A percentile compares a stretch with the other conserved stretches of the same genome.
These are phyloP conservation scores for Blastobotrys raffinosifermentans DNA, from an alignment of 1,139 yeast species.

Conservation along the genomic window DNA sequence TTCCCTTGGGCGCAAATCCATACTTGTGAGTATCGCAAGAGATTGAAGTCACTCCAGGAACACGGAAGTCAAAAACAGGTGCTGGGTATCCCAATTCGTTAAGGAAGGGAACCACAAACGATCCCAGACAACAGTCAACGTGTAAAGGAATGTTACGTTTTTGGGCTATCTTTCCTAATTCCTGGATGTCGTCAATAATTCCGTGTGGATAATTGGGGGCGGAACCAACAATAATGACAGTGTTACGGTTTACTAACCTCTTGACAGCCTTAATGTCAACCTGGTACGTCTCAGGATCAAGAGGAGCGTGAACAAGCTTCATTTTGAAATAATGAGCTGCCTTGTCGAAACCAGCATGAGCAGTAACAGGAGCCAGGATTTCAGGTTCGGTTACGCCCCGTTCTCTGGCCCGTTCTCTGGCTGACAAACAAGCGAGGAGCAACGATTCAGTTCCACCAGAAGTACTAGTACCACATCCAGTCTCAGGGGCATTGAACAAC, in stretches of 20 bases:
- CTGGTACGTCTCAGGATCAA: slow-evolving; percentile 61
- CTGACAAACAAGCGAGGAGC: slow-evolving; percentile 78
- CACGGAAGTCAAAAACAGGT: slow-evolving; percentile 77
- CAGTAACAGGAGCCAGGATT: slow-evolving; percentile 79
- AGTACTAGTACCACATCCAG: slow-evolving; percentile 84
- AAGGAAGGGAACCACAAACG: slow-evolving; percentile 80
- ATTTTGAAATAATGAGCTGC: slow-evolving; percentile 90
- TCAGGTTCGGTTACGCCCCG: slow-evolving; percentile 71
- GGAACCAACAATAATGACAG: slow-evolving; percentile 81
- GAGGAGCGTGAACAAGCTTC: slow-evolving; percentile 71
- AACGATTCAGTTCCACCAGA: slow-evolving; percentile 97
- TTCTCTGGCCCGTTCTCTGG: slow-evolving; percentile 59
- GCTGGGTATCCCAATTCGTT: slow-evolving; percentile 53
- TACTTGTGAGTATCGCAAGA: slow-evolving; percentile 97
- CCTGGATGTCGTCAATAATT: slow-evolving; percentile 80
- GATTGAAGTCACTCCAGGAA: slow-evolving; percentile 94
- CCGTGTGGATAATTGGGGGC: slow-evolving; percentile 99
- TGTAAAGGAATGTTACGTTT: slow-evolving; percentile 71
- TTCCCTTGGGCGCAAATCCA: slow-evolving; percentile 97
- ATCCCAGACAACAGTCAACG: slow-evolving; percentile 94
- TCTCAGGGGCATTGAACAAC: slow-evolving; percentile 64
- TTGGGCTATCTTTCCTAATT: slow-evolving; percentile 60
- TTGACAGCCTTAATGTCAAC: slow-evolving; percentile 63
- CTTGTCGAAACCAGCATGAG: slow-evolving; percentile 94
- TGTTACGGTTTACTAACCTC: slow-evolving; percentile 64